These are phyloP conservation scores for Rhodosporidiobolus odoratus DNA, from an alignment of 768 basidiomycete genomes.

Conservation along the genomic window DNA sequence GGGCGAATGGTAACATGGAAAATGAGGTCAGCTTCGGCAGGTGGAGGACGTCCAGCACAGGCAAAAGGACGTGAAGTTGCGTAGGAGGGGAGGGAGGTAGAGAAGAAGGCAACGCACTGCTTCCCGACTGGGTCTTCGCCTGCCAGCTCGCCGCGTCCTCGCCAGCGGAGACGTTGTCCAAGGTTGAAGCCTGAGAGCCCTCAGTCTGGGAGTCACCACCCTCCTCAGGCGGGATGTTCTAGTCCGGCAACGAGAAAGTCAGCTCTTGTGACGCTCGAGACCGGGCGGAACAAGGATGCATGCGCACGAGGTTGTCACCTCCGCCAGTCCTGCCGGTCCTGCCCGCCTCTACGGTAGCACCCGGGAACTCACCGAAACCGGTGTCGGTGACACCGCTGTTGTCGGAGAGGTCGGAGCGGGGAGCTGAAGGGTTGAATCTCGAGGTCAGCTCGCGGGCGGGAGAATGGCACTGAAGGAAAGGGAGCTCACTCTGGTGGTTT, in stretches of 20 bases:
- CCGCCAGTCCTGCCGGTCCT: neutral
- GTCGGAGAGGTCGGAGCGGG: neutral
- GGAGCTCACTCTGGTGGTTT: neutral
- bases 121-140: slow-evolving; percentile 2
- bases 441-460: neutral
- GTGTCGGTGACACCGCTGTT: slow-evolving; percentile 1
- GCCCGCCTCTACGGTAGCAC: neutral
- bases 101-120: neutral
- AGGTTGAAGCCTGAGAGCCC: neutral
- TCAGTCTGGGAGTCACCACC: neutral
- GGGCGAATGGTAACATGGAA: neutral
- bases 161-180: slow-evolving; percentile 7
- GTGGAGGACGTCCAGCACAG: neutral
- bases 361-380: slow-evolving; percentile 1
- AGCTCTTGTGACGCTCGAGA: neutral
- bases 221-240: neutral
- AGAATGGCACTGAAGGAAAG: neutral
- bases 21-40: too few species aligned
- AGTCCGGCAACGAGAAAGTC: too few species aligned
- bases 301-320: slow-evolving; percentile 3
- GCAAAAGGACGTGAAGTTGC: neutral
- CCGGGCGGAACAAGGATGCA: neutral
- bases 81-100: too few species aligned
- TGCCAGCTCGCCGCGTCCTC: neutral
- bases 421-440: neutral